Evolutionary conservation across 192 early-diverging fungal genomes (phyloP).

Genomic region (Funneliformis mosseae): DNA sequence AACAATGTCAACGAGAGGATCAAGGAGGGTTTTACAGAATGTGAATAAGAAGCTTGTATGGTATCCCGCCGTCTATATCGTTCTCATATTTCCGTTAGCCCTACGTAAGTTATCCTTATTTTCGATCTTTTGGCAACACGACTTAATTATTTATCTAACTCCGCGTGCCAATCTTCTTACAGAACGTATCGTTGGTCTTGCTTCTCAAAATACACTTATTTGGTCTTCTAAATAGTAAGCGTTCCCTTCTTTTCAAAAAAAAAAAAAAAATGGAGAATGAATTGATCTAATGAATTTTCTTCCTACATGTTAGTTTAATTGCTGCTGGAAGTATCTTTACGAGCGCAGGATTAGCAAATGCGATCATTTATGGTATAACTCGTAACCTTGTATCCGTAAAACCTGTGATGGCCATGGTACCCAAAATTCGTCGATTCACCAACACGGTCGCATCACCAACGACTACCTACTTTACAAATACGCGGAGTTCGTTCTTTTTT

Average conservation of each 20-base stretch:
- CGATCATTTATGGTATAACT: slow-evolving; percentile 27
- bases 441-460: neutral
- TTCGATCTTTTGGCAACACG: neutral
- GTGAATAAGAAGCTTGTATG: slow-evolving; percentile 24
- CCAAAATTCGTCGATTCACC: neutral
- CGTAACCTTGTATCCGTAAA: slow-evolving; percentile 24
- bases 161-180: neutral
- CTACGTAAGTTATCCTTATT: slow-evolving; percentile 15
- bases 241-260: neutral
- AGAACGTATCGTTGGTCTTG: slow-evolving; percentile 18
- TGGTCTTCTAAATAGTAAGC: neutral
- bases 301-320: neutral
- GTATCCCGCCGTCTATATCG: slow-evolving; percentile 24
- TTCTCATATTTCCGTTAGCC: slow-evolving; percentile 25
- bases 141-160: neutral
- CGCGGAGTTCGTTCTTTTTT: neutral
- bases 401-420: neutral
- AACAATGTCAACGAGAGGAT: neutral
- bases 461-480: neutral
- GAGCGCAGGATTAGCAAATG: slow-evolving; percentile 14
- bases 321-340: neutral
- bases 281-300: neutral
- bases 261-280: too few species aligned
- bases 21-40: slow-evolving; percentile 14
- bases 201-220: neutral